These are phyloP conservation scores for Mycena epipterygia DNA, from an alignment of 768 basidiomycete species.

Conservation along the genomic window DNA sequence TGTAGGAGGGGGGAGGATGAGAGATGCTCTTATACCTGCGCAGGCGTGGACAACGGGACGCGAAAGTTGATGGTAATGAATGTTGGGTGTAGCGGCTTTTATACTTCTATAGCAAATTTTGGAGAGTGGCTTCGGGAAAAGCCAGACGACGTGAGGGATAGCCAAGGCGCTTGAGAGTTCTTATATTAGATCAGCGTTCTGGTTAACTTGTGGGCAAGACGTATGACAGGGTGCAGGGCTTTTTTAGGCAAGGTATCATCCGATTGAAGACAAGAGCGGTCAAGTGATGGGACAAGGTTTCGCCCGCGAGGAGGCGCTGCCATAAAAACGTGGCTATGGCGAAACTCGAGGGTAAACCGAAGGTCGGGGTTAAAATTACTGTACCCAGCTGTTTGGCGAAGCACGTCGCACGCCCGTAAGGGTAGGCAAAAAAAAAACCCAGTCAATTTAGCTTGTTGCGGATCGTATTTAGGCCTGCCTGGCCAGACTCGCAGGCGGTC, in stretches of 20 bases:
- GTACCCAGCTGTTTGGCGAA: conserved; percentile 28
- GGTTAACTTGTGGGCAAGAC: conserved; percentile 24
- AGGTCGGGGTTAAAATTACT: conserved; percentile 19
- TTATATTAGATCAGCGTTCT: conserved; percentile 27
- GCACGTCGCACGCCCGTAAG: conserved; percentile 15
- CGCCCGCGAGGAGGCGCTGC: conserved; percentile 29
- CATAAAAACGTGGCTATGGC: conserved; percentile 31
- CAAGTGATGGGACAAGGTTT: conserved; percentile 30
- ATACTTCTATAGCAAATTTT: neutral
- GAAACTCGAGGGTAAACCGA: conserved; percentile 27
- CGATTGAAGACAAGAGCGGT: conserved; percentile 27
- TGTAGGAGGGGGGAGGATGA: no score
- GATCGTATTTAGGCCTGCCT: conserved; percentile 7
- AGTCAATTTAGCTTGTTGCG: conserved; percentile 17
- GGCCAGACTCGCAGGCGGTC: conserved; percentile 26
- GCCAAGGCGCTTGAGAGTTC: conserved; percentile 7
- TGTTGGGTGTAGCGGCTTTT: conserved; percentile 13
- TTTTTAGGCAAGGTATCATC: conserved; percentile 27
- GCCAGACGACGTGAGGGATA: conserved; percentile 8
- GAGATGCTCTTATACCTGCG: no score
- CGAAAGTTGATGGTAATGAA: neutral
- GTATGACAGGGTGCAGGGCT: conserved; percentile 29
- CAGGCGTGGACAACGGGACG: no score
- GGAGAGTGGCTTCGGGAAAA: neutral
- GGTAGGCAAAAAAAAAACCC: neutral